Base-by-base conservation (phyloP, 176 grass and related monocot species). In the Puya raimondii region DNA sequence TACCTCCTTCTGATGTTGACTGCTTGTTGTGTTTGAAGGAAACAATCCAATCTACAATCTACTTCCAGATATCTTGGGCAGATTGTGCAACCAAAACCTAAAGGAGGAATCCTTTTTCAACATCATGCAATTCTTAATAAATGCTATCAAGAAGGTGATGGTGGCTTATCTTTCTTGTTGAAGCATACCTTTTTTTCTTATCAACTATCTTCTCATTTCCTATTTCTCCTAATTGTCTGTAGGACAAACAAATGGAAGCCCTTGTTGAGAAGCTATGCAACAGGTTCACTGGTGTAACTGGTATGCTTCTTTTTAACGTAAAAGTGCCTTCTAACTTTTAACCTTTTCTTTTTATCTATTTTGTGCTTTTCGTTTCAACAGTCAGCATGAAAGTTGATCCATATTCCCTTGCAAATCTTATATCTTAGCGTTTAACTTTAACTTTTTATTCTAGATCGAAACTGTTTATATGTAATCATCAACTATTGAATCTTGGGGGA, bases 191-290 rank as follows among this genome's bases (percentile, higher is more conserved):
- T 4, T 67, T 70, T 67, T 85, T 12, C 58, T 70, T 76, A 29
- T 70, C 8, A 49, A 53, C 20, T 74, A 57, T 65, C 17, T 70
- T 64, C 70, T 64, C 66, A 42, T 65, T 59, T 53, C 29, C 73
- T 18, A 65, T 53, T 58, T 6, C 69, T 59, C n/a, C 9, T 75
- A 23, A 64, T 69, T 25, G 42, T 77, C 56, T 49, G 64, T 81
- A 97, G 93, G 93, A 97, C 74, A 97, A 90, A 81, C 93, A 97
- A 92, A 97, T 97, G 93, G 93, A 97, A 85, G 81, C 93, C 77
- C 93, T 97, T 81, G 93, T 92, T 61, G 93, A 97, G 75, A 97
- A 97, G 84, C 93, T 97, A 9, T 97, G 93, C 77, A 97, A 92
- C 81, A 85, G 93, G 75, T 97, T 97, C 76, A 66, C 79, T 71